Evolutionary conservation across 768 basidiomycete genomes (phyloP).

Genomic region (Mycena rosella): DNA sequence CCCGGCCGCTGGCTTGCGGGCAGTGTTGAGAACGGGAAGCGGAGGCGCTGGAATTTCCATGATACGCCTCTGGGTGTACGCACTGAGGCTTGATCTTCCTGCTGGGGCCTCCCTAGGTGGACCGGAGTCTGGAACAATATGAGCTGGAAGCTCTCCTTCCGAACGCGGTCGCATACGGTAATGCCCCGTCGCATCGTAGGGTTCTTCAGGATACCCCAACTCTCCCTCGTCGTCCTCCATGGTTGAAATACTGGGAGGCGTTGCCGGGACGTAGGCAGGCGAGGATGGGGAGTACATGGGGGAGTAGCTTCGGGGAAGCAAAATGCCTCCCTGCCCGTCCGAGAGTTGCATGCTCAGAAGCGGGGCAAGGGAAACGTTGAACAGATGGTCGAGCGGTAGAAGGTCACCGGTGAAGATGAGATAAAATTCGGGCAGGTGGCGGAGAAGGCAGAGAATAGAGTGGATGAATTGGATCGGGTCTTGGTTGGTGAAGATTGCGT

Average conservation of each 20-base stretch:
- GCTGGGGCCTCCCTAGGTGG: no score
- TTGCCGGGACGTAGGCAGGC: neutral
- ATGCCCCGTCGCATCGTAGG: neutral
- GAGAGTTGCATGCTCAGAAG: neutral
- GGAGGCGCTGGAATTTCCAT: no score
- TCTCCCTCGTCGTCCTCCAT: neutral
- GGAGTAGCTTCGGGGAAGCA: neutral
- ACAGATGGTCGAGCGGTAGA: neutral
- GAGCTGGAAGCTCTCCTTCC: neutral
- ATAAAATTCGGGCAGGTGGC: slow-evolving; percentile 18
- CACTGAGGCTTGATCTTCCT: no score
- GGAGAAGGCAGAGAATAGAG: slow-evolving; percentile 13
- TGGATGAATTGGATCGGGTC: slow-evolving; percentile 6
- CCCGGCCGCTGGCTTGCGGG: no score
- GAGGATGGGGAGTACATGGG: neutral
- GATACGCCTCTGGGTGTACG: no score
- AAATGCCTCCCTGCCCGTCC: neutral
- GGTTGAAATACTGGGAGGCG: neutral
- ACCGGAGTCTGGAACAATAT: neutral
- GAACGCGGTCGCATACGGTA: neutral
- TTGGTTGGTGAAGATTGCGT: slow-evolving; percentile 1
- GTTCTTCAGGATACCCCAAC: neutral
- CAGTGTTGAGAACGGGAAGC: no score
- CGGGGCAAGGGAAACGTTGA: slow-evolving; percentile 10
- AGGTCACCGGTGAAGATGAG: slow-evolving; percentile 6